phyloP scores from a whole-genome alignment of 2,329 filamentous ascomycete genomes.

The Colletotrichum lentis region DNA sequence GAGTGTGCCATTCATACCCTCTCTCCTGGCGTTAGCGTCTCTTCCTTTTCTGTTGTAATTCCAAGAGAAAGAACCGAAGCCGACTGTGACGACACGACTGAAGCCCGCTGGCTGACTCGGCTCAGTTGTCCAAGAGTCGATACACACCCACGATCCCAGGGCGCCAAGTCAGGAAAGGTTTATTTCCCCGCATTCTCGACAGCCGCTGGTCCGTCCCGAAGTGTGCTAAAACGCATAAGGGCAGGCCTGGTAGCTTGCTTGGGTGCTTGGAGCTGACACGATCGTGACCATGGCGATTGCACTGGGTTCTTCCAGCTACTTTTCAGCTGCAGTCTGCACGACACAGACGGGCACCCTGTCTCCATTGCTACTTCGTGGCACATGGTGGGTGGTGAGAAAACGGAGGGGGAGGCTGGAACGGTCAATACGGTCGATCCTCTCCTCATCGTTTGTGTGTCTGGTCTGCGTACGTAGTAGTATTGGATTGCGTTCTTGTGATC shows the following conservation, averaged over 20 bases:
- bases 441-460: not conserved
- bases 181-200: conserved; percentile 26
- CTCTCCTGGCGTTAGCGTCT: not conserved
- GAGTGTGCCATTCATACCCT: not conserved
- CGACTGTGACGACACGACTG: conserved; percentile 20
- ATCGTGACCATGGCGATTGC: not conserved
- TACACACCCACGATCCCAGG: conserved; percentile 10
- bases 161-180: conserved; percentile 15
- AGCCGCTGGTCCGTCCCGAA: conserved; percentile 3
- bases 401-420: conserved; percentile 10
- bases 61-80: not conserved
- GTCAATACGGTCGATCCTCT: conserved; percentile 3
- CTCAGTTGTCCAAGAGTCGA: not conserved
- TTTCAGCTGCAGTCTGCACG: not conserved
- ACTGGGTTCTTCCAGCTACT: not conserved
- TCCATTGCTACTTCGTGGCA: conserved; percentile 24
- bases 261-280: not conserved
- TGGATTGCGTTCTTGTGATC: not conserved
- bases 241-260: conserved; percentile 15
- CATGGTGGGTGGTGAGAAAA: conserved; percentile 1
- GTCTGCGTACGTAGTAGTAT: not conserved
- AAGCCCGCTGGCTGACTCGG: not conserved
- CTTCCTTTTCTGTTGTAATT: not conserved
- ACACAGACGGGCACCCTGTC: conserved; percentile 9
- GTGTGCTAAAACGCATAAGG: not conserved